These are phyloP conservation scores for Aphelidium insulamus DNA, from an alignment of 371 early-diverging fungal species.

Conservation along the genomic window DNA sequence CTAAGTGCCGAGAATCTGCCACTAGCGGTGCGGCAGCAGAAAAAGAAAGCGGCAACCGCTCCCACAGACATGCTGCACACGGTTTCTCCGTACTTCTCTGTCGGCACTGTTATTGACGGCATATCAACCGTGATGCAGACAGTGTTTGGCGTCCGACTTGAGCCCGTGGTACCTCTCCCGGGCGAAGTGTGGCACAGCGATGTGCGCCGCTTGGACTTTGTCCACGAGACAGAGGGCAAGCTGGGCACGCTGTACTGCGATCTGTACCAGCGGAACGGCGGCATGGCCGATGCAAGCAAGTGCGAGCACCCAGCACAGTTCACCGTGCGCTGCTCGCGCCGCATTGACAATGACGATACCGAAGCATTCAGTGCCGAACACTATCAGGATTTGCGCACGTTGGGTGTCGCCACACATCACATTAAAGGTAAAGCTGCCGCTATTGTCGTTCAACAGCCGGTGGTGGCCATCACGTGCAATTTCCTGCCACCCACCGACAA, in stretches of 20 bases:
- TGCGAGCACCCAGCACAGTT: conserved; percentile 79
- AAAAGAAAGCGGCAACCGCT: too few species aligned
- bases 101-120: conserved; percentile 69
- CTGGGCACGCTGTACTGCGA: conserved; percentile 88
- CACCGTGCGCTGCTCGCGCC: conserved; percentile 70
- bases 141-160: conserved; percentile 64
- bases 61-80: conserved; percentile 7
- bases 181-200: conserved; percentile 75
- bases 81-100: conserved; percentile 38
- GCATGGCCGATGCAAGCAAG: too few species aligned
- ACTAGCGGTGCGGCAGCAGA: too few species aligned
- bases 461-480: conserved; percentile 52
- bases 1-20: too few species aligned
- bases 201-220: conserved; percentile 63
- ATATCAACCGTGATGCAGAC: conserved; percentile 51
- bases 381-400: too few species aligned
- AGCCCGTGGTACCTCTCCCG: conserved; percentile 26
- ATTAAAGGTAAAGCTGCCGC: too few species aligned
- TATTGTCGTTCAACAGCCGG: conserved; percentile 56
- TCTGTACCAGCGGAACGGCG: conserved; percentile 39
- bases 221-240: conserved; percentile 53
- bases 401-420: too few species aligned
- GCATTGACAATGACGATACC: conserved; percentile 68
- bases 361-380: too few species aligned
- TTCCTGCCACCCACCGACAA: conserved; percentile 21